Conservation (phyloP, 345 rosid species). For the Aegle marmelos region DNA sequence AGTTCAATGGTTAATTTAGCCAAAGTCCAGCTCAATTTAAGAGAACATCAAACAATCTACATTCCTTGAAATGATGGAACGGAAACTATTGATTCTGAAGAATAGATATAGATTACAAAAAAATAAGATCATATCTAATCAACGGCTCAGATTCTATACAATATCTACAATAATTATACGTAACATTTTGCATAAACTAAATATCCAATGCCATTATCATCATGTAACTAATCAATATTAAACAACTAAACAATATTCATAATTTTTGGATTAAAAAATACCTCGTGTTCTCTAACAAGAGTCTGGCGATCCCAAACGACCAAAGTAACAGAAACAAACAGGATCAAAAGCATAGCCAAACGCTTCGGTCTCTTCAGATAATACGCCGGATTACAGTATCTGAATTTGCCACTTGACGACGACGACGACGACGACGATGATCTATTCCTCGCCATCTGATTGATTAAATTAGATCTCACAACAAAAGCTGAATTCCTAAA, state of each 20-base stretch:
- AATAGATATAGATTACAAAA: neutral
- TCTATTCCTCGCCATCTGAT: constrained; percentile 47
- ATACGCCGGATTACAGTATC: constrained; percentile 65
- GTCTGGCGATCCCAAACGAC: constrained; percentile 88
- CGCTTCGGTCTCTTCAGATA: constrained; percentile 77
- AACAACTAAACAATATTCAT: neutral
- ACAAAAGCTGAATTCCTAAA: neutral
- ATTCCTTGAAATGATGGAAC: neutral
- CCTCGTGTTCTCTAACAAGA: constrained; percentile 76
- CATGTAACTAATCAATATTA: neutral
- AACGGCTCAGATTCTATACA: neutral
- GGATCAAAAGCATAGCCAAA: constrained; percentile 63
- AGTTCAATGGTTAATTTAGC: neutral
- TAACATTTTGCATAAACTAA: neutral
- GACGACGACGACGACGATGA: constrained; percentile 31
- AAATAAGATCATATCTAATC: neutral
- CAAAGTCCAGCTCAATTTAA: neutral
- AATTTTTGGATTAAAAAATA: constrained; percentile 6
- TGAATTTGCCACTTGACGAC: constrained; percentile 36
- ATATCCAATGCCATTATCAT: neutral
- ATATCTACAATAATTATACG: too few species aligned
- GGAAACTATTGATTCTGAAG: neutral
- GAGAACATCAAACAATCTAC: neutral
- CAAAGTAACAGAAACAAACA: constrained; percentile 55
- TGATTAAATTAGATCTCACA: constrained; percentile 4